Base-by-base conservation (phyloP, 805 yeast genomes). In the Barnettozyma californica region DNA sequence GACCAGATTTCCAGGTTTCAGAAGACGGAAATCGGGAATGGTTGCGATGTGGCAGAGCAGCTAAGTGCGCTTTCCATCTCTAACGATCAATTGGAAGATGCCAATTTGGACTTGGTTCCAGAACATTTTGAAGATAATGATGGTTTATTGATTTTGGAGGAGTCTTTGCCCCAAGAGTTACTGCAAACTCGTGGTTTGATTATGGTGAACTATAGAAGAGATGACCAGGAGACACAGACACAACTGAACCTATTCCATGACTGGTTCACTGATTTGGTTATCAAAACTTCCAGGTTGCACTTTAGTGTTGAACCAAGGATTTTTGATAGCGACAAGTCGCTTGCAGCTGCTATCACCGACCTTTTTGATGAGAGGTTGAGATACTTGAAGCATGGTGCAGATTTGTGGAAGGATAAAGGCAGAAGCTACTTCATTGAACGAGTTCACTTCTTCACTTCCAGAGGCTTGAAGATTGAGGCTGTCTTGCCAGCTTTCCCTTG, bases 401-500 rank as follows among this genome's bases (percentile, higher is more conserved):
- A 80, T 56, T 63, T 72, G 56, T 80, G 84, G 84, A 67, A 66
- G 10, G 52, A 56, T 8, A 70, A 69, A 9, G 83, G 83, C 2
- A 64, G 70, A 41, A 68, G 59, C 0, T 64, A 66, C 39, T 80
- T 80, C 53, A 59, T 69, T 9, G 62, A 66, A 25, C 69, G 67
- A 46, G 71, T 74, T 5, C 65, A 67, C 26, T 77, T 73, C 57
- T 80, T 76, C 57, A 77, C 81, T 21, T 68, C 73, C 37, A 69
- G 80, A 58, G 65, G 68, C 52, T 47, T 71, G 27, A 71, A 70
- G 36, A 69, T 80, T 51, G 81, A 79, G 60, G 77, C 80, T 13
- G 81, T 79, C 9, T 64, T 80, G 44, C 85, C 85, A 6, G 85
- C 85, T 0, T 80, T 80, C 52, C 85, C 85, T 9, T 80, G 84